Conservation (phyloP, 768 basidiomycete species). For the Russula griseocarnosa region DNA sequence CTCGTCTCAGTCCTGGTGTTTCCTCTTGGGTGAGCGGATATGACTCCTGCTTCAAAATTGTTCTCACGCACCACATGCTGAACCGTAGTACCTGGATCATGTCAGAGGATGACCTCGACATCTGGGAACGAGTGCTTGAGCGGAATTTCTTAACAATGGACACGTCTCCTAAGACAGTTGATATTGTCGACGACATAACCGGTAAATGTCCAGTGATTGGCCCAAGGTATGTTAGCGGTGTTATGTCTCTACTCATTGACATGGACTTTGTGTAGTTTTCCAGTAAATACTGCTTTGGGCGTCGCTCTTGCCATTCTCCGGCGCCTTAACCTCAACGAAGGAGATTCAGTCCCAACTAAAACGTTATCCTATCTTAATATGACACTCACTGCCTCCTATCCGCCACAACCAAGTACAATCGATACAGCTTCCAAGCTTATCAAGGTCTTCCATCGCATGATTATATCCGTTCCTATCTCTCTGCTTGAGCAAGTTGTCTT, state of each 20-base stretch:
- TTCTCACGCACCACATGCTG: not conserved
- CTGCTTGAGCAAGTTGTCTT: slow-evolving; percentile 4
- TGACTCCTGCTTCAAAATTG: not conserved
- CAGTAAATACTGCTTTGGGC: slow-evolving; percentile 11
- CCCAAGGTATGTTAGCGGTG: slow-evolving; percentile 3
- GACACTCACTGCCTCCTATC: slow-evolving; percentile 12
- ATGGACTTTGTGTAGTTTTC: slow-evolving; percentile 5
- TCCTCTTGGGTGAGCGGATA: slow-evolving; percentile 14
- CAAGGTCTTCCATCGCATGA: slow-evolving; percentile 3
- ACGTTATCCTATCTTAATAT: slow-evolving; percentile 5
- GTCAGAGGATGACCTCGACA: slow-evolving; percentile 19
- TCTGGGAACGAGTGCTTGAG: slow-evolving; percentile 20
- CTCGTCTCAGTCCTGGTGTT: slow-evolving; percentile 1
- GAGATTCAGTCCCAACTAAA: not conserved
- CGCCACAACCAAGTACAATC: slow-evolving; percentile 5
- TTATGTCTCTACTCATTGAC: not conserved
- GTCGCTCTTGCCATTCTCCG: slow-evolving; percentile 11
- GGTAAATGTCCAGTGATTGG: slow-evolving; percentile 8
- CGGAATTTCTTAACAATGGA: not conserved
- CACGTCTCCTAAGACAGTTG: not conserved
- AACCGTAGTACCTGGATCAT: slow-evolving; percentile 18
- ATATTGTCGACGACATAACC: slow-evolving; percentile 8
- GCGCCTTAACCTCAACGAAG: slow-evolving; percentile 8
- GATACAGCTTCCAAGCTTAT: slow-evolving; percentile 1
- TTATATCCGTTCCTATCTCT: not conserved